These are phyloP conservation scores for Solanum infundibuliforme DNA, from an alignment of 257 asterid genomes.

Conservation along the genomic window DNA sequence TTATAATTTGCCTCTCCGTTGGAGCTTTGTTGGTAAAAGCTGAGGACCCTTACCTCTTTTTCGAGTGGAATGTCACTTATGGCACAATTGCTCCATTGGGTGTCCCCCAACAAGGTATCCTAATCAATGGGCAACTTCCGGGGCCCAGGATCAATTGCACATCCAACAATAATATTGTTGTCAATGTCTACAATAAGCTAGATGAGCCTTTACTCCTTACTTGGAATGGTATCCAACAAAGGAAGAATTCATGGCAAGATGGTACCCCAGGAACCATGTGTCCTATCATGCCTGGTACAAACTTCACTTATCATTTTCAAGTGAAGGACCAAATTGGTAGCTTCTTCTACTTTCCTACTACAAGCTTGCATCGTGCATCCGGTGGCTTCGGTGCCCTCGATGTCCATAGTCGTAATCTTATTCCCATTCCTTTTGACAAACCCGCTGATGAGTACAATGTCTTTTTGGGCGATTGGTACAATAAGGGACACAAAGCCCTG, in stretches of 20 bases:
- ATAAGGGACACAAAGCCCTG: constrained; percentile 38
- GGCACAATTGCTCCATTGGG: constrained; percentile 42
- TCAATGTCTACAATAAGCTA: constrained; percentile 28
- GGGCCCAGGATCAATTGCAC: constrained; percentile 45
- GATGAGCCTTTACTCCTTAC: constrained; percentile 44
- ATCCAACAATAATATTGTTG: constrained; percentile 35
- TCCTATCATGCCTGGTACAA: constrained; percentile 36
- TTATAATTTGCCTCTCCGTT: constrained; percentile 19
- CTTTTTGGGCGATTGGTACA: constrained; percentile 44
- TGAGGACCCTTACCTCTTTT: constrained; percentile 40
- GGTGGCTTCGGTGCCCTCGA: constrained; percentile 37
- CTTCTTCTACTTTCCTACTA: constrained; percentile 37
- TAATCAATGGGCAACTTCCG: constrained; percentile 45
- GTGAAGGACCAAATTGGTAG: constrained; percentile 53
- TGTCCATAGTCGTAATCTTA: constrained; percentile 36
- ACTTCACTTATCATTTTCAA: constrained; percentile 36
- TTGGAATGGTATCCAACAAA: constrained; percentile 34
- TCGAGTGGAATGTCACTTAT: constrained; percentile 41
- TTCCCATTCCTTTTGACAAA: constrained; percentile 33
- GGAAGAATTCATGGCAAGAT: constrained; percentile 50
- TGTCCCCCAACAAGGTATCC: constrained; percentile 41
- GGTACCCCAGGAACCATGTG: constrained; percentile 47
- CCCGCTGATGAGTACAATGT: constrained; percentile 32
- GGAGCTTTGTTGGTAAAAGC: constrained; percentile 25
- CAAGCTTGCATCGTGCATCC: constrained; percentile 27